A percentile compares a stretch with the other conserved stretches of the same genome.
phyloP scores from a whole-genome alignment of 2,329 filamentous ascomycete genomes.

The Pezicula carpinea region DNA sequence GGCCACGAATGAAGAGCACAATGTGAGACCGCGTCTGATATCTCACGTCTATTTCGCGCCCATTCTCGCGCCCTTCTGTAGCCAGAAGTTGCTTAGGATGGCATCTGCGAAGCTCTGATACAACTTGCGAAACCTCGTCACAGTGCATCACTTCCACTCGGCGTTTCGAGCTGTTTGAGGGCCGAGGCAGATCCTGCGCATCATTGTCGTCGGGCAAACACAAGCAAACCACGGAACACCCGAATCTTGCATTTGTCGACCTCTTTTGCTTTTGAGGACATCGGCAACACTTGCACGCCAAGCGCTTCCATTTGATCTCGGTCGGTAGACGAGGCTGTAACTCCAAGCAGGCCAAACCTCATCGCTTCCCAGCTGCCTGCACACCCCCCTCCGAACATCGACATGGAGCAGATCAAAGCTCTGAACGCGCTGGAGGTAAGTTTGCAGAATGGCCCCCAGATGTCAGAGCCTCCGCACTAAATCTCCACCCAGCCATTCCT shows the following conservation, averaged over 20 bases:
- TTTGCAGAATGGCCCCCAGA: not conserved
- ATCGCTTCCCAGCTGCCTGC: not conserved
- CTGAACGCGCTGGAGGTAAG: conserved; percentile 59
- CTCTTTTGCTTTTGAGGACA: not conserved
- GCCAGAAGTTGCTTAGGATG: too few relatives aligned
- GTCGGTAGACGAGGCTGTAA: not conserved
- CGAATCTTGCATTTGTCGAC: not conserved
- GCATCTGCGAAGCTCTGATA: too few relatives aligned
- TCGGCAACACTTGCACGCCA: conserved; percentile 9
- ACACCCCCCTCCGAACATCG: conserved; percentile 7
- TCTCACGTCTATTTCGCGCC: too few relatives aligned
- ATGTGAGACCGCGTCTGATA: too few relatives aligned
- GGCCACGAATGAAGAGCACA: too few relatives aligned
- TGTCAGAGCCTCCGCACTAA: conserved; percentile 16
- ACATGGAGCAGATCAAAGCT: conserved; percentile 71
- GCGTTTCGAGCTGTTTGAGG: too few relatives aligned
- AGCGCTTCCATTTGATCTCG: not conserved
- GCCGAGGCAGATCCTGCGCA: too few relatives aligned
- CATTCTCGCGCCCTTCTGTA: too few relatives aligned
- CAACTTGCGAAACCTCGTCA: too few relatives aligned
- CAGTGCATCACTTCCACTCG: too few relatives aligned
- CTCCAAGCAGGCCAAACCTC: conserved; percentile 8
- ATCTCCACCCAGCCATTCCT: conserved; percentile 73
- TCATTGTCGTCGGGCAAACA: not conserved
- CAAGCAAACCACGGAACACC: not conserved